Conservation (phyloP, 2,329 filamentous ascomycete species). For the Tetracladium maxilliforme region DNA sequence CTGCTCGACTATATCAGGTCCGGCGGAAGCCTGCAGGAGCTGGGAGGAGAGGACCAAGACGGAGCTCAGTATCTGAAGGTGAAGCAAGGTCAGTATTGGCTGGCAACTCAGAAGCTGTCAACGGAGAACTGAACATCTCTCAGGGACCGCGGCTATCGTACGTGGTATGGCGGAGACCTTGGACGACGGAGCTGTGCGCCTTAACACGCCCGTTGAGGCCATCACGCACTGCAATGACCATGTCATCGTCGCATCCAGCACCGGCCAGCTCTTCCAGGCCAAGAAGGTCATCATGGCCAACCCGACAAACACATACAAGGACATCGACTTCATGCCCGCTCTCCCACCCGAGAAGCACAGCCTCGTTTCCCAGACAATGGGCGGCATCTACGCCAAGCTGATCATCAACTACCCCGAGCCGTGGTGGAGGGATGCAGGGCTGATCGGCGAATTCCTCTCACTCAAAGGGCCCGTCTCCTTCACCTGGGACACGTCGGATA, state of each 20-base stretch:
- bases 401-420: conserved; percentile 24
- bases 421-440: conserved; percentile 27
- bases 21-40: too few relatives aligned
- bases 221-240: conserved; percentile 12
- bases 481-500: conserved; percentile 24
- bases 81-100: too few relatives aligned
- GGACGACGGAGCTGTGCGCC: conserved; percentile 10
- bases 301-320: conserved; percentile 26
- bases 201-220: conserved; percentile 14
- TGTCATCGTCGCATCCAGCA: conserved; percentile 11
- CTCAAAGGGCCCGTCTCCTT: conserved; percentile 28
- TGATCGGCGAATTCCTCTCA: conserved; percentile 28
- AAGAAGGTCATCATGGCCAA: conserved; percentile 31
- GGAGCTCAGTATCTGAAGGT: conserved; percentile 29
- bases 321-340: conserved; percentile 24
- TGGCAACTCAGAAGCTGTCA: too few relatives aligned
- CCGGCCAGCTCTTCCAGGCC: conserved; percentile 16
- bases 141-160: conserved; percentile 29
- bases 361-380: conserved; percentile 13
- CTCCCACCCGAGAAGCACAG: conserved; percentile 14
- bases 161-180: conserved; percentile 20
- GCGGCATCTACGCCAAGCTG: conserved; percentile 20
- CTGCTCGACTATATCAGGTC: too few relatives aligned
- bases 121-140: too few relatives aligned
- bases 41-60: too few relatives aligned